Evolutionary conservation across 495 filamentous ascomycete species (phyloP).

Genomic region (Lophium mytilinum): DNA sequence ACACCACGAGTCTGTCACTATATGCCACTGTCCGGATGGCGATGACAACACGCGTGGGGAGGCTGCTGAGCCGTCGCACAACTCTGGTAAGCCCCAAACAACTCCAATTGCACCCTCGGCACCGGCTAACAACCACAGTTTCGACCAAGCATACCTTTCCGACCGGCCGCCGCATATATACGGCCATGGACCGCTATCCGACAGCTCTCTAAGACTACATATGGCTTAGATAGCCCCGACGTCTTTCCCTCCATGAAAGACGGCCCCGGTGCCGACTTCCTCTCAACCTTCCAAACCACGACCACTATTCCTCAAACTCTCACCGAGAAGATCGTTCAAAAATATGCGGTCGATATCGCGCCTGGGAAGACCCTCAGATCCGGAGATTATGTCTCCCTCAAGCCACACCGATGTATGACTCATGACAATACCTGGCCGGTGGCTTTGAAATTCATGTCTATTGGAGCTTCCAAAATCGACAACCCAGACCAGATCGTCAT

Average conservation of each 20-base stretch:
- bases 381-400: constrained; percentile 78
- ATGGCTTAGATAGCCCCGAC: constrained; percentile 14
- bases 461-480: constrained; percentile 71
- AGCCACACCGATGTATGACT: constrained; percentile 72
- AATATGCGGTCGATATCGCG: constrained; percentile 61
- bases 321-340: constrained; percentile 88
- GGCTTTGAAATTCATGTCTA: constrained; percentile 76
- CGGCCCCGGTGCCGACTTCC: constrained; percentile 31
- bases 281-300: constrained; percentile 28
- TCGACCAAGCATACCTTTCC: constrained; percentile 3
- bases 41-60: constrained; percentile 16
- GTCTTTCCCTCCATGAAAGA: constrained; percentile 38
- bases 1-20: constrained; percentile 11
- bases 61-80: constrained; percentile 12
- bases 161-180: background rate
- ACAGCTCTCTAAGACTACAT: too few species aligned
- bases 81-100: constrained; percentile 8
- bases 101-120: background rate
- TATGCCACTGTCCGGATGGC: constrained; percentile 12
- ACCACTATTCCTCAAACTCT: constrained; percentile 60
- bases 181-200: background rate
- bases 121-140: background rate
- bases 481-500: constrained; percentile 72
- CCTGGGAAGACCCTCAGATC: constrained; percentile 61
- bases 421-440: constrained; percentile 94